Percentiles rank a stretch among this genome's conserved stretches.
These are phyloP conservation scores for Canavalia gladiata DNA, from an alignment of 306 rosid species.

Conservation along the genomic window DNA sequence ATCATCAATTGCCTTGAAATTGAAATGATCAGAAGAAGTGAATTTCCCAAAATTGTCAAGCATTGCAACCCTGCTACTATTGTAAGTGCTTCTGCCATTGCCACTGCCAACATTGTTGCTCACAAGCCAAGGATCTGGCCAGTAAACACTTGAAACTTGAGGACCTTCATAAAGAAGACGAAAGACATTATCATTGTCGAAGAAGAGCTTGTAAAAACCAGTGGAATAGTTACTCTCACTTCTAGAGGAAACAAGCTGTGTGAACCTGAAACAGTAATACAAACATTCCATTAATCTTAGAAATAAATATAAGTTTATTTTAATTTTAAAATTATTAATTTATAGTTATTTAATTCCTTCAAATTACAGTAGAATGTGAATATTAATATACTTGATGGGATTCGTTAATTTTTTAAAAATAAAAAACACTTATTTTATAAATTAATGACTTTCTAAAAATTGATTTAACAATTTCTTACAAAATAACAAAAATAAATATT, in stretches of 20 bases:
- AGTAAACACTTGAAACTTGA: constrained; percentile 28
- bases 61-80: constrained; percentile 20
- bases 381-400: too few relatives aligned
- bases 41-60: not conserved
- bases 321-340: too few relatives aligned
- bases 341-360: too few relatives aligned
- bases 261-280: not conserved
- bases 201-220: constrained; percentile 48
- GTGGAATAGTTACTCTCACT: constrained; percentile 36
- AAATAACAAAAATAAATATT: too few relatives aligned
- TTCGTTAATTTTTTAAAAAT: too few relatives aligned
- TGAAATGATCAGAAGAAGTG: not conserved
- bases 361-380: too few relatives aligned
- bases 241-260: constrained; percentile 51
- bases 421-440: too few relatives aligned
- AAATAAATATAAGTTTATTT: too few relatives aligned
- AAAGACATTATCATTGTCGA: constrained; percentile 42
- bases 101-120: constrained; percentile 7
- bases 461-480: too few relatives aligned
- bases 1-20: not conserved
- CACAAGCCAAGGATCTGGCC: constrained; percentile 42
- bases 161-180: constrained; percentile 37
- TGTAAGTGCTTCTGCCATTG: constrained; percentile 29
- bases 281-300: too few relatives aligned
- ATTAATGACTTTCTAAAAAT: too few relatives aligned